Conservation (phyloP, 2,329 filamentous ascomycete genomes). For the Boeremia lycopersici region DNA sequence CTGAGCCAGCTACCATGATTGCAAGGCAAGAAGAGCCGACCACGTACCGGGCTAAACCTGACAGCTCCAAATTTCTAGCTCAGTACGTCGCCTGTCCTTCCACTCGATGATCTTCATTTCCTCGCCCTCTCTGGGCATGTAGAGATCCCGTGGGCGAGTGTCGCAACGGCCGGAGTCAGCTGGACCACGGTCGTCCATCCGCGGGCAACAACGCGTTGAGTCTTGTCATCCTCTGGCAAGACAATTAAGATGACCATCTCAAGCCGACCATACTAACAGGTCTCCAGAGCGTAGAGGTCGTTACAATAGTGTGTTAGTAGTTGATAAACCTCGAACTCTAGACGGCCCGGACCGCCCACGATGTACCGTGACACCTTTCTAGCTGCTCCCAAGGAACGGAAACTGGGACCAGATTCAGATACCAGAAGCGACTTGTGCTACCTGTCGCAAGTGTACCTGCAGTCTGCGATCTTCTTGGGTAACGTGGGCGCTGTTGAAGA, state of each 20-base stretch:
- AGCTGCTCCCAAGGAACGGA: slow-evolving; percentile 11
- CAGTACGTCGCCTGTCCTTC: background rate
- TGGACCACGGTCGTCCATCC: background rate
- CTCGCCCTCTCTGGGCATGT: background rate
- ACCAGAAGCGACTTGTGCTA: slow-evolving; percentile 24
- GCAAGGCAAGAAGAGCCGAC: background rate
- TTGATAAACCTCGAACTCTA: background rate
- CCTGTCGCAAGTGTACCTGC: slow-evolving; percentile 33
- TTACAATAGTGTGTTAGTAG: background rate
- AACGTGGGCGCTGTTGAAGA: slow-evolving; percentile 28
- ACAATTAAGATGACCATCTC: background rate
- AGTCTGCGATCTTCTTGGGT: slow-evolving; percentile 25
- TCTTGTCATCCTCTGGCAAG: background rate
- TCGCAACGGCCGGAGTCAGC: slow-evolving; percentile 5
- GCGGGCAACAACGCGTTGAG: background rate
- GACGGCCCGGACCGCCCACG: slow-evolving; percentile 15
- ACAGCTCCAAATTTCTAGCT: background rate
- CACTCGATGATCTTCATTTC: background rate
- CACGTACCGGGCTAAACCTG: background rate
- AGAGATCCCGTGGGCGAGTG: slow-evolving; percentile 5
- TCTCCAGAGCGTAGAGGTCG: background rate
- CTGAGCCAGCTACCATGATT: slow-evolving; percentile 11
- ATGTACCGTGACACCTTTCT: slow-evolving; percentile 11
- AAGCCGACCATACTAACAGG: background rate
- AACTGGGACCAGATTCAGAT: slow-evolving; percentile 16